phyloP scores from a whole-genome alignment of 768 basidiomycete genomes.

The Ramaria sp. region DNA sequence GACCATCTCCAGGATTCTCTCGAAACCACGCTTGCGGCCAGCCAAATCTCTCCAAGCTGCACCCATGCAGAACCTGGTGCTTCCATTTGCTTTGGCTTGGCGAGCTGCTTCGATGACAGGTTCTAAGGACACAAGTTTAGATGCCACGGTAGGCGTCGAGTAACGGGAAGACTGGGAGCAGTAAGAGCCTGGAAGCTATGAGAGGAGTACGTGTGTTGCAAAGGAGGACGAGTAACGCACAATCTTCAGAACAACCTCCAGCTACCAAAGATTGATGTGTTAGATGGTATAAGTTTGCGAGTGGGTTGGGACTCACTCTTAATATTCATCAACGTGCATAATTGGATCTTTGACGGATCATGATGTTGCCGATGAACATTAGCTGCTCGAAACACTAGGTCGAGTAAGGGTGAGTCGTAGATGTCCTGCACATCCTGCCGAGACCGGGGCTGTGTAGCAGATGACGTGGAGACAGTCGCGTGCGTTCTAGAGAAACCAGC shows the following conservation, averaged over 20 bases:
- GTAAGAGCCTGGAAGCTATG: slow-evolving; percentile 63
- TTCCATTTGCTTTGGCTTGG: slow-evolving; percentile 91
- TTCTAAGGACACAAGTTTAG: slow-evolving; percentile 76
- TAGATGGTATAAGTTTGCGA: not conserved
- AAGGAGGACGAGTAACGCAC: slow-evolving; percentile 38
- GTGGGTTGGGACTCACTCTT: slow-evolving; percentile 57
- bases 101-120: slow-evolving; percentile 89
- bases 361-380: slow-evolving; percentile 77
- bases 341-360: slow-evolving; percentile 82
- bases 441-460: slow-evolving; percentile 29
- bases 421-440: slow-evolving; percentile 74
- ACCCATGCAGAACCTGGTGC: slow-evolving; percentile 98
- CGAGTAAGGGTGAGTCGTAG: slow-evolving; percentile 78
- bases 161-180: slow-evolving; percentile 97
- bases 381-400: slow-evolving; percentile 81
- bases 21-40: slow-evolving; percentile 88
- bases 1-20: slow-evolving; percentile 89
- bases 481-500: slow-evolving; percentile 53
- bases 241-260: slow-evolving; percentile 94
- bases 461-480: slow-evolving; percentile 21
- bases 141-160: slow-evolving; percentile 80
- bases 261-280: slow-evolving; percentile 33
- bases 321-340: slow-evolving; percentile 98
- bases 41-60: slow-evolving; percentile 95
- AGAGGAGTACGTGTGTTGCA: not conserved